These are phyloP conservation scores for Nyctanthes arbortristis DNA, from an alignment of 257 asterid genomes.

Conservation along the genomic window DNA sequence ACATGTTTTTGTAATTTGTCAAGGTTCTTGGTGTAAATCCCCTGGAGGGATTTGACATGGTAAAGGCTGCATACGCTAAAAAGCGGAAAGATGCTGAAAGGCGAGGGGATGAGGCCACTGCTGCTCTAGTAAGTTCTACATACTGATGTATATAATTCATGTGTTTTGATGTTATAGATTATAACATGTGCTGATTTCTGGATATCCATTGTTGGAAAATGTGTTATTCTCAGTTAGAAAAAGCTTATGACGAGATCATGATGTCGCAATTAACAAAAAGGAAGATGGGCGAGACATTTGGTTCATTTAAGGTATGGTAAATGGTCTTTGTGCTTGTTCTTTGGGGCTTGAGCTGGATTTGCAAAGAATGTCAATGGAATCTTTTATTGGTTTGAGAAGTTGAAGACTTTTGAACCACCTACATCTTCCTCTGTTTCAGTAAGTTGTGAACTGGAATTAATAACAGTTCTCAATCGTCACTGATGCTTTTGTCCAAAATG, in stretches of 20 bases:
- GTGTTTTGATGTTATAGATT: not conserved
- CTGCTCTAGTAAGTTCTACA: conserved; percentile 49
- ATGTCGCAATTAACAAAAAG: conserved; percentile 81
- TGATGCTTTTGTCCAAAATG: conserved; percentile 9
- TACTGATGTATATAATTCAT: not conserved
- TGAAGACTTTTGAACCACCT: conserved; percentile 70
- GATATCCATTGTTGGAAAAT: conserved; percentile 14
- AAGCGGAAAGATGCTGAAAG: conserved; percentile 87
- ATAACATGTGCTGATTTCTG: conserved; percentile 16
- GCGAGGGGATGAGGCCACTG: conserved; percentile 82
- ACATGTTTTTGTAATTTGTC: not conserved
- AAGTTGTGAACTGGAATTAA: conserved; percentile 31
- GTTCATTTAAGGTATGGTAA: conserved; percentile 67
- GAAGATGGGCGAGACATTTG: conserved; percentile 88
- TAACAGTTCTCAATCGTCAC: conserved; percentile 11
- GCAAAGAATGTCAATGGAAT: not conserved
- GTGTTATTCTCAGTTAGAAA: conserved; percentile 65
- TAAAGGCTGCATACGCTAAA: conserved; percentile 71
- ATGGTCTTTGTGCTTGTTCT: not conserved
- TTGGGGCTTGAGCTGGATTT: not conserved
- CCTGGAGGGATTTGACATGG: conserved; percentile 78
- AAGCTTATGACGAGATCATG: conserved; percentile 91
- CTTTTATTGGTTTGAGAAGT: conserved; percentile 51
- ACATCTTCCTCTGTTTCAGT: conserved; percentile 60
- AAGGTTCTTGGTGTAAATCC: conserved; percentile 94